Evolutionary conservation across 2,329 filamentous ascomycete genomes (phyloP), one percentile per base, ranked within the genome.

Genomic region (Diaporthe sp.): DNA sequence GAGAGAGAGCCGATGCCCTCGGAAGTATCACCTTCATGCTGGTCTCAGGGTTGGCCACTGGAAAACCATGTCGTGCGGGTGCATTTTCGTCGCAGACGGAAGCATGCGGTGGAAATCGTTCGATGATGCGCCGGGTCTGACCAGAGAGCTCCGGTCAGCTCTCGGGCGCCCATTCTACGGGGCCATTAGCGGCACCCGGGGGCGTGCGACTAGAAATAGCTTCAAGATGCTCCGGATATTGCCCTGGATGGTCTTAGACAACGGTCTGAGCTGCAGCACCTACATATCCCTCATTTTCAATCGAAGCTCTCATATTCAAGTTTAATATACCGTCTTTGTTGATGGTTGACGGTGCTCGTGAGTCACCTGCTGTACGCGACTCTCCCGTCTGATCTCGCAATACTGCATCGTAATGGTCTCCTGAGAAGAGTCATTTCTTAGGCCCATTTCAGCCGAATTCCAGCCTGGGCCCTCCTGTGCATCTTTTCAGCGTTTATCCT

Each of bases 11-110:
- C 22, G 67, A 70, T 31, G 74, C 72, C 59, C 76, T 71, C 31
- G 74, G 31, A 28, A 76, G 39, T 55, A 55, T 59, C 34, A 42
- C 37, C 72, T 62, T 76, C 74, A 76, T 77, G 59, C 65, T 74
- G 76, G 61, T 31, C 31, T 44, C 25, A 13, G 28, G 25, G 42
- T 34, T 62, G 58, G 55, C 46, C 28, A 53, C 34, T 49, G n/a
- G 39, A 68, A 25, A 28, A 74, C 19, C 76, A 76, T 77, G 49
- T 34, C 39, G 74, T 55, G 57, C 51, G 58, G 28, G 49, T 62
- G 62, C 39, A 74, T n/a, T 31, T 57, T 65, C 53, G 19, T 39
- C 34, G 49, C 37, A 65, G 17, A 39, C 39, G 34, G 49, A 34
- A 65, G n/a, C 46, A 34, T 46, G n/a, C 28, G 42, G 28, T 39